A percentile compares a stretch with the other conserved stretches of the same genome.
These are phyloP conservation scores for Termitomyces sp. DNA, from an alignment of 768 basidiomycete species.

Conservation along the genomic window DNA sequence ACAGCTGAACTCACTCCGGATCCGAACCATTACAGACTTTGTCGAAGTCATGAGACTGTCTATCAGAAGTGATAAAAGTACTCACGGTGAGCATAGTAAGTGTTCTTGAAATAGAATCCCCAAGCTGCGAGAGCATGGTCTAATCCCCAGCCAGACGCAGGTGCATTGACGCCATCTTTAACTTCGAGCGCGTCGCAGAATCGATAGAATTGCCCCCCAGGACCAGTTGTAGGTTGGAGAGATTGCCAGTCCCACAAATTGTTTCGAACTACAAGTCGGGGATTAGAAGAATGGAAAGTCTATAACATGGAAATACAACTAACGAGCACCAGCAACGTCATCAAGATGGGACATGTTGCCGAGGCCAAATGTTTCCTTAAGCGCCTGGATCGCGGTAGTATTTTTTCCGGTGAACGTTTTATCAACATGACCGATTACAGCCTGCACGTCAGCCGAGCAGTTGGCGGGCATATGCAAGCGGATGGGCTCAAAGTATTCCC, in stretches of 20 bases:
- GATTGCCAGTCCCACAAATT: constrained; percentile 67
- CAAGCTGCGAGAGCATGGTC: constrained; percentile 55
- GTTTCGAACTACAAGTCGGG: constrained; percentile 42
- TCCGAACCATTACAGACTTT: constrained; percentile 47
- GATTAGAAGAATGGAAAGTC: not conserved
- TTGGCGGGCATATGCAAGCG: constrained; percentile 63
- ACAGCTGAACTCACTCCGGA: constrained; percentile 36
- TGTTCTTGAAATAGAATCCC: constrained; percentile 50
- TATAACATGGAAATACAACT: constrained; percentile 6
- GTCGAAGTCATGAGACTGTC: not conserved
- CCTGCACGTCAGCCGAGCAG: constrained; percentile 68
- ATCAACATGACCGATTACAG: constrained; percentile 58
- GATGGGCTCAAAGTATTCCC: constrained; percentile 71
- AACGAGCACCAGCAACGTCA: constrained; percentile 58
- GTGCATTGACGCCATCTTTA: constrained; percentile 46
- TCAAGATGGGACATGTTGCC: constrained; percentile 51
- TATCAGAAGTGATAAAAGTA: constrained; percentile 3
- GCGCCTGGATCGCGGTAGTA: constrained; percentile 36
- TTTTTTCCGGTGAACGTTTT: constrained; percentile 42
- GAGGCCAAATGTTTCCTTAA: constrained; percentile 60
- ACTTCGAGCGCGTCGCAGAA: constrained; percentile 70
- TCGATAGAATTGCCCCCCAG: constrained; percentile 41
- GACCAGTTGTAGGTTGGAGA: constrained; percentile 45
- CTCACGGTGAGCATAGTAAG: constrained; percentile 43
- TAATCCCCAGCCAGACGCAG: constrained; percentile 53